Percentiles rank a stretch among this genome's conserved stretches.
Conservation (phyloP, 805 yeast genomes). For the Suhomyces emberorum region DNA sequence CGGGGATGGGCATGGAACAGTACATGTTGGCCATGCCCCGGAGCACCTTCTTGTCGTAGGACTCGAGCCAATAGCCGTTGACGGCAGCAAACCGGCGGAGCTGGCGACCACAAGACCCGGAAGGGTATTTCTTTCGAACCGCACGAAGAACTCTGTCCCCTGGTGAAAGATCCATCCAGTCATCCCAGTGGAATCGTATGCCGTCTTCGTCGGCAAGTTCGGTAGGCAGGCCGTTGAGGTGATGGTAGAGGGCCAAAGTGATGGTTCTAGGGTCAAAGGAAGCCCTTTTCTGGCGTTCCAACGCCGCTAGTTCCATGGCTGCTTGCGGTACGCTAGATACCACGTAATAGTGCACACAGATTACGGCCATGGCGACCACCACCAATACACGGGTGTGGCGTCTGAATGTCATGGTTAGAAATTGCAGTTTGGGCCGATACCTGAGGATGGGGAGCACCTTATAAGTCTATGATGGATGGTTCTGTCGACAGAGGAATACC, state of each 20-base stretch:
- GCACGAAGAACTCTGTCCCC: constrained; percentile 18
- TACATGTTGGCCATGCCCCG: constrained; percentile 35
- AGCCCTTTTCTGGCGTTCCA: constrained; percentile 20
- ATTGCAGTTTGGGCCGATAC: too few species aligned
- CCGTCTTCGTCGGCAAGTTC: constrained; percentile 14
- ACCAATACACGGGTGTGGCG: too few species aligned
- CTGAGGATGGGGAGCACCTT: too few species aligned
- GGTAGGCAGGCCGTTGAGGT: constrained; percentile 5
- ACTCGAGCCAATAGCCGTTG: constrained; percentile 33
- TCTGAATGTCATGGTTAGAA: too few species aligned
- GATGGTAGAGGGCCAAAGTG: constrained; percentile 3
- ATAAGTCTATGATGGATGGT: too few species aligned
- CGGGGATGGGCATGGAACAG: constrained; percentile 29
- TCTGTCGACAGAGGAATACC: too few species aligned
- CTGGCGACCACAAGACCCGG: constrained; percentile 23
- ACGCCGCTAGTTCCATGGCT: constrained; percentile 19
- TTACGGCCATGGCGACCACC: background rate
- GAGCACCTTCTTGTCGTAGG: constrained; percentile 27
- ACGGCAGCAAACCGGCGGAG: constrained; percentile 22
- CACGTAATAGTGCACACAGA: background rate
- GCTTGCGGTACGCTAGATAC: constrained; percentile 16
- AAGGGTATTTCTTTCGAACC: constrained; percentile 14
- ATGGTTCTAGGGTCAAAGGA: constrained; percentile 25
- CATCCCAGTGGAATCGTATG: constrained; percentile 40
- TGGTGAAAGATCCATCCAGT: constrained; percentile 32